Evolutionary conservation across 768 basidiomycete species (phyloP).

Genomic region (Termitomyces eurrhizus): DNA sequence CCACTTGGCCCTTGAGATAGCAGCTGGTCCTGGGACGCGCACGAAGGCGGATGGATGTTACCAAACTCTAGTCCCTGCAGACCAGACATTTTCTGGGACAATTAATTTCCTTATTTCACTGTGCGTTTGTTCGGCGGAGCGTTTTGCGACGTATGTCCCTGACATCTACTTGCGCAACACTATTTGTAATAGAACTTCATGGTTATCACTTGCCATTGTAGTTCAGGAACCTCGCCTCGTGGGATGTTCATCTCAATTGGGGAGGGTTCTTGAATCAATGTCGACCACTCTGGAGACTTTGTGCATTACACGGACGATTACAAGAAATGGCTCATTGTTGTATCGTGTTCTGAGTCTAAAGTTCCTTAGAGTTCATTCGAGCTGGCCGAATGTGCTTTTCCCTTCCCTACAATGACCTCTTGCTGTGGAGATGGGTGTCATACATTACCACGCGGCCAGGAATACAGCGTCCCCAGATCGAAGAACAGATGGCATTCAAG

Average conservation of each 20-base stretch:
- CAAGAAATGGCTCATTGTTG: not conserved
- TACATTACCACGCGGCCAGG: too few species aligned
- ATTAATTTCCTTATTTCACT: too few species aligned
- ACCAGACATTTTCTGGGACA: not conserved
- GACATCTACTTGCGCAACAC: not conserved
- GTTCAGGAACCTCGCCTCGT: not conserved
- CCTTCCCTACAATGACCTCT: too few species aligned
- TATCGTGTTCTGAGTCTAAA: not conserved
- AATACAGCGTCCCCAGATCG: too few species aligned
- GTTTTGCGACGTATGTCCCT: not conserved
- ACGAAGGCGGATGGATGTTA: not conserved
- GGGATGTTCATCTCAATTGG: not conserved
- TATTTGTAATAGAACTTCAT: not conserved
- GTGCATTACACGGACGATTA: not conserved
- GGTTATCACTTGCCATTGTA: not conserved
- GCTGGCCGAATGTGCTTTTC: too few species aligned
- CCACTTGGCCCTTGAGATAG: not conserved
- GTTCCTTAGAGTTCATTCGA: not conserved
- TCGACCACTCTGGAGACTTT: not conserved
- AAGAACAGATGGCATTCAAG: too few species aligned
- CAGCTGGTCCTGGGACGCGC: not conserved
- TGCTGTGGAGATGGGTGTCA: too few species aligned
- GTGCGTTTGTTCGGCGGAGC: not conserved
- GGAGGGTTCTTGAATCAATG: not conserved
- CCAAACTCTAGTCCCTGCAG: not conserved